phyloP scores from a whole-genome alignment of 371 early-diverging fungal species.

The Caulochytrium protostelioides region DNA sequence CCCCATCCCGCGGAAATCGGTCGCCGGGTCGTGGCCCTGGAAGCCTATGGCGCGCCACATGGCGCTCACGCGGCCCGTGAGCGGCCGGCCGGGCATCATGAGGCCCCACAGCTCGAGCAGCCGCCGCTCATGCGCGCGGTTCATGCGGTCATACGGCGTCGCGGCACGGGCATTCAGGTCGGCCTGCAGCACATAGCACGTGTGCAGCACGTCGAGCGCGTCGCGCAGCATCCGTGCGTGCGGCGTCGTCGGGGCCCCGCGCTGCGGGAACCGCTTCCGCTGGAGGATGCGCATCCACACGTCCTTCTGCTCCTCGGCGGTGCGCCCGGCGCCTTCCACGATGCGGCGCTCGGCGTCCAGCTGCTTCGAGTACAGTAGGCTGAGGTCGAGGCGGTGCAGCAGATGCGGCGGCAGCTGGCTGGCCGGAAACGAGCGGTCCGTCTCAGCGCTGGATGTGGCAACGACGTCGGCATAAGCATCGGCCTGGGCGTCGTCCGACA shows the following conservation, averaged over 20 bases:
- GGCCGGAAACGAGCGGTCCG: neutral
- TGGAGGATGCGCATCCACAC: slow-evolving; percentile 18
- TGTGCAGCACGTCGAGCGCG: slow-evolving; percentile 27
- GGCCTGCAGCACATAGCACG: slow-evolving; percentile 29
- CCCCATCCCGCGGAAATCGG: slow-evolving; percentile 74
- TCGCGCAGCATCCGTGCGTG: slow-evolving; percentile 29
- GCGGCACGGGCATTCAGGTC: slow-evolving; percentile 35
- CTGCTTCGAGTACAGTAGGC: slow-evolving; percentile 26
- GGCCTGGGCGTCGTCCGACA: neutral
- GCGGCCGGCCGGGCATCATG: slow-evolving; percentile 34
- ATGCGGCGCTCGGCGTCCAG: slow-evolving; percentile 19
- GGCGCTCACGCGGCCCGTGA: slow-evolving; percentile 24
- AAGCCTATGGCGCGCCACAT: slow-evolving; percentile 55
- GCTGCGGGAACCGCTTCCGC: slow-evolving; percentile 27
- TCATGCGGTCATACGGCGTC: slow-evolving; percentile 42
- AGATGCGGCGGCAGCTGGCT: slow-evolving; percentile 7
- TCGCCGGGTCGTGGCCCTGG: slow-evolving; percentile 63
- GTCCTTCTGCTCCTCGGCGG: slow-evolving; percentile 18
- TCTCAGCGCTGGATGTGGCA: neutral
- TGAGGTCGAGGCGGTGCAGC: slow-evolving; percentile 7
- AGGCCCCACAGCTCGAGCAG: slow-evolving; percentile 48
- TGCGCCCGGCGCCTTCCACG: slow-evolving; percentile 28
- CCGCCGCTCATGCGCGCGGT: slow-evolving; percentile 38
- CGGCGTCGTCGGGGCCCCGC: slow-evolving; percentile 15
- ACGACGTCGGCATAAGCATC: neutral